Evolutionary conservation across 495 filamentous ascomycete genomes (phyloP), one percentile per base, ranked within the genome.

Genomic region (Penicillium canescens): DNA sequence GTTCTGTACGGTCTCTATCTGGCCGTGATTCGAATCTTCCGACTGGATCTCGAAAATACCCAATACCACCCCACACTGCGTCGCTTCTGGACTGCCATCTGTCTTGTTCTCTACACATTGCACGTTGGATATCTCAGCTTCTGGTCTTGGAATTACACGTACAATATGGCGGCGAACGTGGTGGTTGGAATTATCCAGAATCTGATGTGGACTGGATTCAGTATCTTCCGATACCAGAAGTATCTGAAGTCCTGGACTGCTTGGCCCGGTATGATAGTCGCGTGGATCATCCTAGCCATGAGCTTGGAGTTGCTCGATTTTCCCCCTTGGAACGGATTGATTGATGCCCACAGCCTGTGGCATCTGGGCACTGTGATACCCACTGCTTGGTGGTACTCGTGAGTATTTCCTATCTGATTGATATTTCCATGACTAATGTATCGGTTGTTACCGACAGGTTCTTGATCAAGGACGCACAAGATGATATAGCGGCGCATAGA

Each of bases 301-400:
- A 92, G 93, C 65, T 73, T 98, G 66, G 94, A 98, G 70, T 62
- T 98, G 61, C 74, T 98, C 52, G 94, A 98, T 70, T 98, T 98
- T 66, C 83, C 95, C 51, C 94, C 94, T 2, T 75, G 90, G 61
- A 79, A 84, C 75, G 89, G 88, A 12, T 83, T 86, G 62, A 65
- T 98, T 36, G 94, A 98, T 80, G 94, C 94, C 16, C 94, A 98
- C 79, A 92, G 89, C 59, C 70, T 98, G 52, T 98, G 94, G 94
- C 94, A 98, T 82, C 67, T 94, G 52, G 90, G 90, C 35, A 98
- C 94, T 2, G 92, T 98, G 42, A 80, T 82, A 45, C 94, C 94
- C 26, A 89, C 92, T 6, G 77, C 93, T 36, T 84, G 93, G 82
- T 98, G 90, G 89, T 98, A 98, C 67, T 89, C 88, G 94, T 98